Evolutionary conservation across 2,329 filamentous ascomycete genomes (phyloP), one percentile per base, ranked within the genome.

Genomic region (Volutella citrinella): DNA sequence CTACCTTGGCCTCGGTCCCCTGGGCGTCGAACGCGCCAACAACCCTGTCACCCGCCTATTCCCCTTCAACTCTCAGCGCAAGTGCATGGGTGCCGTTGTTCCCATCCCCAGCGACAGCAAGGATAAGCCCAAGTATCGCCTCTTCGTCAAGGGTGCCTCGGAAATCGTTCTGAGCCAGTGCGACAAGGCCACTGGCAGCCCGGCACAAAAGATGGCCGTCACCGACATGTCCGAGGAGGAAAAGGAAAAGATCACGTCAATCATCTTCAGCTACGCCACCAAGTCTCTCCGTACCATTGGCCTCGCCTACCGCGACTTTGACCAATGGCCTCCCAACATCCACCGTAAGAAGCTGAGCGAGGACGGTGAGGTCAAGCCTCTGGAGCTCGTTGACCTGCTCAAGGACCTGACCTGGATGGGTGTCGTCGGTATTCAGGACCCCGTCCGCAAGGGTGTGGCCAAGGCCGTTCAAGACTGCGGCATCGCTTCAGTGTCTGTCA

Each of bases 261-360:
- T 75, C 30, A 82, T 82, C 45, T 70, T 75, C 24, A 63, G 67
- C 4, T 82, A 82, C 44, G 79, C 79, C 7, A 70, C 69, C 6
- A 67, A 77, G 17, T 87, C 84, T 7, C 72, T 89, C 7, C 78
- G 84, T 34, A 88, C 83, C 3, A 84, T 89, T 34, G 83, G 76
- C 19, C 68, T 89, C 41, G 70, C 84, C 8, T 87, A 86, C 59
- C 75, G 77, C 28, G 85, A 89, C 45, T 87, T 84, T 41, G 70
- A 79, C 24, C 66, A 63, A 32, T 88, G 84, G 84, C 84, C 84
- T 13, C 82, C 71, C 10, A 77, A 83, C 38, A 65, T 74, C 20
- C 20, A 8, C 20, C n/a, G n/a, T n/a, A 22, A 22, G 17, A 79
- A 71, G 6, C 43, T 48, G n/a, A 62, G 74, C 34, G 73, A 79